phyloP scores from a whole-genome alignment of 257 asterid species.

The Ajuga chamaepitys region DNA sequence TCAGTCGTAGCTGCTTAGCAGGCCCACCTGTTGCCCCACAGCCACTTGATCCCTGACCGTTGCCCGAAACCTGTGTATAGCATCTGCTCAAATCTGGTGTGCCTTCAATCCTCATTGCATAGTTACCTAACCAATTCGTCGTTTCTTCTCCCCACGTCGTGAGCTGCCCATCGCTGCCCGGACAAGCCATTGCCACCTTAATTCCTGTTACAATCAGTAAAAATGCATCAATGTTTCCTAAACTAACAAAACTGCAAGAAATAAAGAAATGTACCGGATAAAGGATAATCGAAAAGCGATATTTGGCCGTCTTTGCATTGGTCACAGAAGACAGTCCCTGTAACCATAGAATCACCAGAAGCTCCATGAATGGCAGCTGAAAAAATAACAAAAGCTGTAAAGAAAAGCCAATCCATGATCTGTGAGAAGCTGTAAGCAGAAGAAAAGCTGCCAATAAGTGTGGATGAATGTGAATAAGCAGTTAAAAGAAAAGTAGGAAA shows the following conservation, averaged over 20 bases:
- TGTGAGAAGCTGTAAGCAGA: conserved; percentile 7
- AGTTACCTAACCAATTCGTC: conserved; percentile 68
- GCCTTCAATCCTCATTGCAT: conserved; percentile 58
- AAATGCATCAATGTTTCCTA: too few relatives aligned
- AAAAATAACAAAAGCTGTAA: conserved; percentile 42
- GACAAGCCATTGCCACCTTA: conserved; percentile 71
- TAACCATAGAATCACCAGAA: conserved; percentile 47
- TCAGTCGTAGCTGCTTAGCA: conserved; percentile 29
- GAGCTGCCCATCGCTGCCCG: conserved; percentile 57
- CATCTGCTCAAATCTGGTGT: conserved; percentile 64
- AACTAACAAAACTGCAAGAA: background rate
- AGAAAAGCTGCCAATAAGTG: conserved; percentile 13
- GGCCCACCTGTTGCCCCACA: conserved; percentile 70
- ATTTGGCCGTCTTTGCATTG: conserved; percentile 90
- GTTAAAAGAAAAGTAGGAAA: background rate
- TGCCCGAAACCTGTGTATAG: conserved; percentile 52
- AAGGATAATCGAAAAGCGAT: conserved; percentile 75
- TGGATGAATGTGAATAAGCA: conserved; percentile 19
- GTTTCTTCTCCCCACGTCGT: conserved; percentile 58
- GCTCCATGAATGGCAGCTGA: conserved; percentile 44
- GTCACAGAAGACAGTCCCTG: conserved; percentile 91
- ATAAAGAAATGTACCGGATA: conserved; percentile 34
- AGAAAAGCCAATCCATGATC: conserved; percentile 47
- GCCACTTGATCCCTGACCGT: conserved; percentile 32
- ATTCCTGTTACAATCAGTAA: conserved; percentile 37